phyloP scores from a whole-genome alignment of 2,329 filamentous ascomycete genomes.

The Sordariomycetes sp. region DNA sequence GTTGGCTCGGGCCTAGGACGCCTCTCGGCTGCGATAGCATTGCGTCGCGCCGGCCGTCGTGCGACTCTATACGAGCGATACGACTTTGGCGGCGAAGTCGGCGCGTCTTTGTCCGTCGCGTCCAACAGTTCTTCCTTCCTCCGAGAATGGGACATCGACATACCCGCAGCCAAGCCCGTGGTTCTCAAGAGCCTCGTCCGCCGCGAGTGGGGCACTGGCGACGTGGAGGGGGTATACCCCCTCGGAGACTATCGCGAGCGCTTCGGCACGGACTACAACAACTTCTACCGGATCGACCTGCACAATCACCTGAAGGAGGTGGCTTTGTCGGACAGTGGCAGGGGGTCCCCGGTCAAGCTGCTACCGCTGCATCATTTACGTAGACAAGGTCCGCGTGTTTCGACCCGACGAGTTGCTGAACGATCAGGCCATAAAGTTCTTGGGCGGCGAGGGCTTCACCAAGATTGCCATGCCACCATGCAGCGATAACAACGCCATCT shows the following conservation, averaged over 20 bases:
- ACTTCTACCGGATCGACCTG: neutral
- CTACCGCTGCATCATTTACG: neutral
- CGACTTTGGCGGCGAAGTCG: neutral
- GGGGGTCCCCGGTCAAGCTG: neutral
- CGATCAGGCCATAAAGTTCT: neutral
- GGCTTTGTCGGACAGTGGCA: neutral
- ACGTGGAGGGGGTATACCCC: neutral
- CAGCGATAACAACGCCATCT: neutral
- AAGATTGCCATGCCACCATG: neutral
- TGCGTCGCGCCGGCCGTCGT: neutral
- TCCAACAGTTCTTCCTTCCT: neutral
- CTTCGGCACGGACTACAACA: neutral
- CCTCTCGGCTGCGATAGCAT: neutral
- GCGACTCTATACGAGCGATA: neutral
- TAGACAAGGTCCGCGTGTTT: neutral
- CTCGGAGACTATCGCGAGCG: neutral
- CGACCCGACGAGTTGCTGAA: neutral
- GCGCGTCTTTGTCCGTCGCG: neutral
- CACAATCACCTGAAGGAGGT: neutral
- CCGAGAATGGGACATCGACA: neutral
- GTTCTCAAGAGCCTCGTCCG: neutral
- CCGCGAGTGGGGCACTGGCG: neutral
- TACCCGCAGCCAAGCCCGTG: neutral
- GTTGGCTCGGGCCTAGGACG: neutral
- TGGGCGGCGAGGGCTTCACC: neutral